Evolutionary conservation across 1,139 yeast genomes (phyloP).

Genomic region (Kazachstania sp.): DNA sequence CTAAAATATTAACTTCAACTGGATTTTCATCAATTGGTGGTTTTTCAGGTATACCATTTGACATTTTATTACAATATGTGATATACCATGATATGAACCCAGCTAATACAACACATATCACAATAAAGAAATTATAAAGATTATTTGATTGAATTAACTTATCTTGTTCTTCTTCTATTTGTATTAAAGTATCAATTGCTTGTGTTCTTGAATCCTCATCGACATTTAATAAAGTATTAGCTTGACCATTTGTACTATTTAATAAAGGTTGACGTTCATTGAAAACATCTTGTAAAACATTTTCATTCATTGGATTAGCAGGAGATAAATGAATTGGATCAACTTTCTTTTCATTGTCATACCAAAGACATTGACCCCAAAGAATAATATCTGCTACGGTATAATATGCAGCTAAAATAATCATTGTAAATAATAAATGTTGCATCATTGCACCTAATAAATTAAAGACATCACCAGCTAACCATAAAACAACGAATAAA

Average conservation of each 20-base stretch:
- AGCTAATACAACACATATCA: slow-evolving; percentile 57
- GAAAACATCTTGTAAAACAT: slow-evolving; percentile 51
- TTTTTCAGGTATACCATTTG: not conserved
- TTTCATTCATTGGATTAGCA: slow-evolving; percentile 75
- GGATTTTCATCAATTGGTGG: slow-evolving; percentile 19
- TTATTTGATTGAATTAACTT: slow-evolving; percentile 13
- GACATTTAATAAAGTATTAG: slow-evolving; percentile 8
- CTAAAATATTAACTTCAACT: slow-evolving; percentile 59
- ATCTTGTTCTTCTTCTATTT: slow-evolving; percentile 3
- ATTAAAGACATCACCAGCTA: slow-evolving; percentile 83
- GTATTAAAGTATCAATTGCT: slow-evolving; percentile 5
- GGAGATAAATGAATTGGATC: slow-evolving; percentile 82
- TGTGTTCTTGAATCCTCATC: slow-evolving; percentile 9
- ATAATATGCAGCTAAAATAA: slow-evolving; percentile 79
- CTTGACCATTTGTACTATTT: slow-evolving; percentile 6
- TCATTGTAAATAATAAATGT: slow-evolving; percentile 88
- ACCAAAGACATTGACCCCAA: slow-evolving; percentile 70
- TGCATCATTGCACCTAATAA: slow-evolving; percentile 83
- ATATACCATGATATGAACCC: slow-evolving; percentile 86
- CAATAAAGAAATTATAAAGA: slow-evolving; percentile 50
- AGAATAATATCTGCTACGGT: slow-evolving; percentile 83
- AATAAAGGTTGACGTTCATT: slow-evolving; percentile 32
- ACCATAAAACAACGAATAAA: slow-evolving; percentile 77
- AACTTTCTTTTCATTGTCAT: slow-evolving; percentile 38
- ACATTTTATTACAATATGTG: slow-evolving; percentile 37